Base-by-base conservation (phyloP, 192 early-diverging fungal genomes). In the Coemansia guatemalensis region DNA sequence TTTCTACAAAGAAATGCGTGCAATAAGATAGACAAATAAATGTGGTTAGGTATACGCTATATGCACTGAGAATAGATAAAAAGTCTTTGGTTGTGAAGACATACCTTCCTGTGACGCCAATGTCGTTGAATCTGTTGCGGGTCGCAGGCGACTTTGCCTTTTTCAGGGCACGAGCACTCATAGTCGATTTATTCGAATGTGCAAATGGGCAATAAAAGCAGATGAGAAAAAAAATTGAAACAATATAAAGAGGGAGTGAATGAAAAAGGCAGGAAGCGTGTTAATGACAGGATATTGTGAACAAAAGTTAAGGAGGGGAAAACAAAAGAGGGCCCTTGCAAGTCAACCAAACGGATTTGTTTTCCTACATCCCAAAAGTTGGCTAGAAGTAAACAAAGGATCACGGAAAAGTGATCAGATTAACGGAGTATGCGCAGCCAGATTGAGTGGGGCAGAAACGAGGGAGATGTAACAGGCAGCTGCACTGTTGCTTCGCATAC, bases 91-190 rank as follows among this genome's bases (percentile, higher is more conserved):
- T 35, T 11, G 33, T n/a, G 12, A 20, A 20, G 23, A 50, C 49
- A 50, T 72, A 72, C 70, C 70, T 60, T 20, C 72, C 72, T 12
- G 66, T 68, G 0, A 74, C 53, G 23, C 72, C 73, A 48, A 69
- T 61, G 30, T 75, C 73, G 59, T 60, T 75, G 26, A 62, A 75
- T 32, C 62, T 64, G 63, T 64, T 71, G 61, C 68, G 68, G 17
- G 29, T 72, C 8, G 72, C 72, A 23, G 72, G 72, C 62, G 72
- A 74, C 47, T 74, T 74, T 22, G 66, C 48, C 53, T 63, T 60
- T 63, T 61, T 68, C 26, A 50, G n/a, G 24, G 65, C 56, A 23
- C 65, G 71, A 56, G 61, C 68, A 24, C 65, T 74, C 71, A 74
- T 74, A 52, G 27, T 48, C n/a, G 33, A 24, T 53, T 62, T 53